These are phyloP conservation scores for Yarrowia deformans DNA, from an alignment of 805 yeast genomes.

Conservation along the genomic window DNA sequence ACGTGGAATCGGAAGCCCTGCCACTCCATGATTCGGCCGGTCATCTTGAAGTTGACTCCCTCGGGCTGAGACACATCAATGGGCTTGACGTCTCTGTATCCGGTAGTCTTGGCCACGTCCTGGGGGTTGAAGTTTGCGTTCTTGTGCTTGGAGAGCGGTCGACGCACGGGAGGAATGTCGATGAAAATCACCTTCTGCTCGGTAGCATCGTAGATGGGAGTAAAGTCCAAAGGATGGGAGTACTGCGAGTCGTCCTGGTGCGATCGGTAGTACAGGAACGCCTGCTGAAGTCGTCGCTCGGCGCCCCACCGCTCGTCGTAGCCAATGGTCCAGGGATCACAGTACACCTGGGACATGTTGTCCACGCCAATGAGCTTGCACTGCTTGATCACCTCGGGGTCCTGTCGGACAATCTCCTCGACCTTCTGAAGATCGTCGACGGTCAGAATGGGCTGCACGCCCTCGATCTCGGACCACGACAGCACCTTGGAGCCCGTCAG, in stretches of 20 bases:
- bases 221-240: constrained; percentile 71
- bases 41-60: constrained; percentile 78
- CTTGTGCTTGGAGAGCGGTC: constrained; percentile 71
- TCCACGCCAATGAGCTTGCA: constrained; percentile 75
- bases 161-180: constrained; percentile 77
- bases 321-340: constrained; percentile 76
- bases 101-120: constrained; percentile 66
- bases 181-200: constrained; percentile 71
- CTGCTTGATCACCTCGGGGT: constrained; percentile 75
- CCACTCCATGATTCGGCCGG: constrained; percentile 76
- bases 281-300: constrained; percentile 76
- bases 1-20: constrained; percentile 78
- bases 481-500: constrained; percentile 58
- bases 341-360: constrained; percentile 67
- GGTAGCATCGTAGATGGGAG: constrained; percentile 82
- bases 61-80: constrained; percentile 78
- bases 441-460: constrained; percentile 78
- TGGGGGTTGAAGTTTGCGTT: constrained; percentile 75
- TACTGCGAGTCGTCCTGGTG: constrained; percentile 79
- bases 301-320: constrained; percentile 82
- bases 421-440: constrained; percentile 69
- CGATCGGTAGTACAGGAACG: constrained; percentile 77
- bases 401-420: constrained; percentile 71
- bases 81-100: constrained; percentile 71
- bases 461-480: constrained; percentile 59